These are phyloP conservation scores for Cladosporium colombiae DNA, from an alignment of 2,329 filamentous ascomycete genomes.

Conservation along the genomic window DNA sequence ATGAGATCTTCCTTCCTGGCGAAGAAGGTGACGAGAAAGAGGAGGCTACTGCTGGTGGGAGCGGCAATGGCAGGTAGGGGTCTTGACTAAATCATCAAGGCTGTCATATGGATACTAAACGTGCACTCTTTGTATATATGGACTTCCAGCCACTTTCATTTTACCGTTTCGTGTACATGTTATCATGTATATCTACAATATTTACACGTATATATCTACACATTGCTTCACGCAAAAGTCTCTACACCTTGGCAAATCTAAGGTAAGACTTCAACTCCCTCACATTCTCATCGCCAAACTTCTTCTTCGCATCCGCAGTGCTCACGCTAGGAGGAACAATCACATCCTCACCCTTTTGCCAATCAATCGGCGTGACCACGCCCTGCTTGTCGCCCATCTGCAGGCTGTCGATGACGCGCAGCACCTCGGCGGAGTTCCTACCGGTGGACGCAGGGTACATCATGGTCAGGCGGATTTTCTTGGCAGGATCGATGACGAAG, in stretches of 20 bases:
- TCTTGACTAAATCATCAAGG: neutral
- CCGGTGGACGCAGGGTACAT: conserved; percentile 90
- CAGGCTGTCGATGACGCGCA: conserved; percentile 59
- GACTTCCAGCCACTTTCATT: neutral
- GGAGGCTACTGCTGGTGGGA: conserved; percentile 29
- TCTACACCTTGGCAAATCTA: conserved; percentile 61
- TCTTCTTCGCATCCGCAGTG: conserved; percentile 81
- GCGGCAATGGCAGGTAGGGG: conserved; percentile 33
- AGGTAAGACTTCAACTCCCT: conserved; percentile 67
- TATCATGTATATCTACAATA: neutral
- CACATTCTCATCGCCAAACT: conserved; percentile 71
- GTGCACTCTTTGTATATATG: neutral
- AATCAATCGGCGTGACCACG: conserved; percentile 71
- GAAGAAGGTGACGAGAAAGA: conserved; percentile 42
- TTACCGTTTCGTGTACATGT: neutral
- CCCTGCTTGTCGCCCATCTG: conserved; percentile 80
- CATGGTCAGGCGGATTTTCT: conserved; percentile 90
- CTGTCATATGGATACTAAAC: neutral
- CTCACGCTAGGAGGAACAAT: conserved; percentile 83
- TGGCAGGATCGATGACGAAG: conserved; percentile 90
- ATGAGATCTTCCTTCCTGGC: conserved; percentile 58
- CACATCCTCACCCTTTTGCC: conserved; percentile 84
- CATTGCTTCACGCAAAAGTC: neutral
- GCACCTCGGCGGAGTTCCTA: conserved; percentile 58
- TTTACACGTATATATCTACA: neutral